Evolutionary conservation across 306 rosid genomes (phyloP), one percentile per base, ranked within the genome.

Genomic region (Dryas alaskensis): DNA sequence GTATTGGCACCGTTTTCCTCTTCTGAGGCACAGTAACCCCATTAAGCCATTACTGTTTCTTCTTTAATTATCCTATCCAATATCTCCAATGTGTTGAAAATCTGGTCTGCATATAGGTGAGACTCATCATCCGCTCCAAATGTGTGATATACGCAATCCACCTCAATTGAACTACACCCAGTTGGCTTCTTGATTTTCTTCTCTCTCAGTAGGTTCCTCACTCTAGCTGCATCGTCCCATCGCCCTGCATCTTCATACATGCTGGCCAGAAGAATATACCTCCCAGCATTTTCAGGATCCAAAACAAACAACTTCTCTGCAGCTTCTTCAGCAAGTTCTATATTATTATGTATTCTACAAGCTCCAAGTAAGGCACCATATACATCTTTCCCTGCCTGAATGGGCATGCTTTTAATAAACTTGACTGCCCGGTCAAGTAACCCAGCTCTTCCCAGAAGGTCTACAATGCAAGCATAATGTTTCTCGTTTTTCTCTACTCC

Each of bases 301-400:
- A 87, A 75, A 48, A 81, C 77, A 53, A 84, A 83, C 86, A 91
- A 63, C 82, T 86, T 90, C 76, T 87, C 88, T 3, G 91, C 96
- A 19, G 86, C 79, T 66, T 79, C 78, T 85, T 87, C 88, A 5
- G 96, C 96, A 12, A 90, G 83, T 67, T 83, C 89, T 44, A 90
- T 60, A 39, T 88, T 75, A 14, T 89, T 84, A 45, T 92, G 90
- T 78, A 87, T 88, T 79, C 89, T 85, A 78, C 94, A 88, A 39
- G 91, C 96, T 52, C 96, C 96, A 45, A 92, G 78, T 85, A 92
- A 81, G 48, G 94, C 96, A 62, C 96, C 94, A 48, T 88, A 88
- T 69, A 84, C 91, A 83, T 78, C 83, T 78, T 88, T 92, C 37
- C 85, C 92, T 2, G 98, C 88, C 79, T 81, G 54, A 58, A 89